These are phyloP conservation scores for Aspergillus puulaauensis DNA, from an alignment of 2,329 filamentous ascomycete genomes.

Conservation along the genomic window DNA sequence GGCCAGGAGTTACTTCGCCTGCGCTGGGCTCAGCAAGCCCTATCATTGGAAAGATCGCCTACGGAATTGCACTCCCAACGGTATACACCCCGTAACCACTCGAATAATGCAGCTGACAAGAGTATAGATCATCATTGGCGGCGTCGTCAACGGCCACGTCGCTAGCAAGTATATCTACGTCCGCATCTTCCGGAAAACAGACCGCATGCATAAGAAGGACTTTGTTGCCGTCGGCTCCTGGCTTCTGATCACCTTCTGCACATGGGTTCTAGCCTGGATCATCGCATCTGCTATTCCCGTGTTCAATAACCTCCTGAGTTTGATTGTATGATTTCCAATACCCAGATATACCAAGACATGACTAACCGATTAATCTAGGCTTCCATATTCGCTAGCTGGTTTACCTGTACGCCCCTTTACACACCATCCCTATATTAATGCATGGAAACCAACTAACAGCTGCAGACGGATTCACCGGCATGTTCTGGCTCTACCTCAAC, in stretches of 20 bases:
- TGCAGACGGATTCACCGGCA: conserved; percentile 29
- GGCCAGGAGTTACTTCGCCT: conserved; percentile 61
- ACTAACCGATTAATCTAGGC: conserved; percentile 24
- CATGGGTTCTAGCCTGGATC: conserved; percentile 65
- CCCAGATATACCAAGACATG: neutral
- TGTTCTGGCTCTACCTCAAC: conserved; percentile 41
- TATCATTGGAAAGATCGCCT: conserved; percentile 63
- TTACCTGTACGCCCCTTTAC: conserved; percentile 45
- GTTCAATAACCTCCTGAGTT: conserved; percentile 65
- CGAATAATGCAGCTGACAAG: neutral
- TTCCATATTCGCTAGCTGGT: conserved; percentile 68
- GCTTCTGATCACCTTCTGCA: conserved; percentile 54
- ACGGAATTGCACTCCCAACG: conserved; percentile 67
- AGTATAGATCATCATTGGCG: conserved; percentile 62
- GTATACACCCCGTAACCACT: conserved; percentile 18
- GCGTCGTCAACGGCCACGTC: conserved; percentile 68
- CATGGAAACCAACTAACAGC: neutral
- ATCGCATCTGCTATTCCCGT: conserved; percentile 69
- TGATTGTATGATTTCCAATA: conserved; percentile 46
- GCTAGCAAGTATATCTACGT: conserved; percentile 66
- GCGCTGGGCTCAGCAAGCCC: conserved; percentile 63
- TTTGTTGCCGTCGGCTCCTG: conserved; percentile 56
- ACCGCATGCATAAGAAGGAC: conserved; percentile 54
- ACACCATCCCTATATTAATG: neutral
- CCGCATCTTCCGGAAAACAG: conserved; percentile 62